Conservation (phyloP, 2,329 filamentous ascomycete genomes). For the Paradendryphiella salina region DNA sequence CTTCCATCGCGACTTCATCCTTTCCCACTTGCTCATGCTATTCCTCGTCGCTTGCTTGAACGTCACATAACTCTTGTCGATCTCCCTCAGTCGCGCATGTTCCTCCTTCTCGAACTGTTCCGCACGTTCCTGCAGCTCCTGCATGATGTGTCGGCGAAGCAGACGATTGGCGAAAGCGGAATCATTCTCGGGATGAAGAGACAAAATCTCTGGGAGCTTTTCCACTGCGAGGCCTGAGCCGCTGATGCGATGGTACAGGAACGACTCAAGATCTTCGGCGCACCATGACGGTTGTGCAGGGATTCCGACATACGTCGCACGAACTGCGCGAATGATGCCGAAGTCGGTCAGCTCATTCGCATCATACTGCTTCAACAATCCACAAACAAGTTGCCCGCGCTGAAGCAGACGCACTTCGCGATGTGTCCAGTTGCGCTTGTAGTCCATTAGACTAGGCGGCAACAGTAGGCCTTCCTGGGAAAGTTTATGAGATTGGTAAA, state of each 20-base stretch:
- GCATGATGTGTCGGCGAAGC: not conserved
- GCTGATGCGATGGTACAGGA: conserved; percentile 16
- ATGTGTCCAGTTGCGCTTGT: conserved; percentile 19
- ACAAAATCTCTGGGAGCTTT: conserved; percentile 14
- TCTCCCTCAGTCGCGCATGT: conserved; percentile 4
- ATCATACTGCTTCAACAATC: conserved; percentile 5
- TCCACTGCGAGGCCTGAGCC: conserved; percentile 6
- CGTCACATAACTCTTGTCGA: not conserved
- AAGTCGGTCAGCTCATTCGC: conserved; percentile 13
- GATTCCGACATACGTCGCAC: conserved; percentile 14
- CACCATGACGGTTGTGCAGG: conserved; percentile 6
- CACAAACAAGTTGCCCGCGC: conserved; percentile 12
- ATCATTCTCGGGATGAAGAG: conserved; percentile 19
- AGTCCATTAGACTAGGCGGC: conserved; percentile 2
- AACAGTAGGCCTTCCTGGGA: not conserved
- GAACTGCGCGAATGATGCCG: conserved; percentile 16
- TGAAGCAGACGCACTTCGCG: conserved; percentile 16
- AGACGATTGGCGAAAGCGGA: not conserved
- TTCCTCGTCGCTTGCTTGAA: conserved; percentile 6
- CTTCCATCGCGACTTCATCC: conserved; percentile 1
- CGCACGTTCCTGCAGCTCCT: conserved; percentile 1
- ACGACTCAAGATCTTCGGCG: conserved; percentile 6
- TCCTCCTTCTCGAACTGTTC: conserved; percentile 15
- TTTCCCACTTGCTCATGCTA: conserved; percentile 7
- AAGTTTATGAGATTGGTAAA: conserved; percentile 11